Evolutionary conservation across 1,284 basidiomycete species (phyloP).

Genomic region (Clitocybe nebularis): DNA sequence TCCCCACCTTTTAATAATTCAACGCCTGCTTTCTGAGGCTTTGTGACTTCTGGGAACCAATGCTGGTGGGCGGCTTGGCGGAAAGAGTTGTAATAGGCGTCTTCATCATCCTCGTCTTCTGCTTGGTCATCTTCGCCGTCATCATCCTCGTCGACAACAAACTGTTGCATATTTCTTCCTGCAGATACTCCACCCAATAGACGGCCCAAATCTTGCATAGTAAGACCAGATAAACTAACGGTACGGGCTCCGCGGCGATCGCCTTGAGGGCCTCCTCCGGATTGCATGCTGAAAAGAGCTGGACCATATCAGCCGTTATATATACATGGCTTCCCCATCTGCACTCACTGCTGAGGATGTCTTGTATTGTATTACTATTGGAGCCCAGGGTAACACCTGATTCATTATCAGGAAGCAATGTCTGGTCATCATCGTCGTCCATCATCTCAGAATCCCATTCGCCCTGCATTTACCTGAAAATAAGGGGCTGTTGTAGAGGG

Average conservation of each 20-base stretch:
- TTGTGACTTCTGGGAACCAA: constrained; percentile 51
- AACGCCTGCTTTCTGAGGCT: constrained; percentile 70
- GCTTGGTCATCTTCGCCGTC: constrained; percentile 37
- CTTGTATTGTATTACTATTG: constrained; percentile 17
- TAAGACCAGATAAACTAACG: constrained; percentile 27
- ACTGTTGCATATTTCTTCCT: constrained; percentile 8
- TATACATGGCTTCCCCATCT: background rate
- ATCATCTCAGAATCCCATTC: constrained; percentile 23
- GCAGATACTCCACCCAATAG: constrained; percentile 19
- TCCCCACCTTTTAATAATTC: constrained; percentile 78
- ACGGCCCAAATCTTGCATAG: constrained; percentile 25
- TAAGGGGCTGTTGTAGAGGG: constrained; percentile 4
- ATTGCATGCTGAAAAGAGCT: constrained; percentile 43
- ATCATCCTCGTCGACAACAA: constrained; percentile 22
- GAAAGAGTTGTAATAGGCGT: constrained; percentile 26
- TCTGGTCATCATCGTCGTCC: constrained; percentile 22
- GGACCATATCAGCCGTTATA: constrained; percentile 1
- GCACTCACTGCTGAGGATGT: constrained; percentile 35
- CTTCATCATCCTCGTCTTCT: constrained; percentile 36
- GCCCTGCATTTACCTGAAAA: constrained; percentile 17
- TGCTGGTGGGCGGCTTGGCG: constrained; percentile 15
- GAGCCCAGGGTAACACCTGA: background rate
- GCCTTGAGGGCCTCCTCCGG: constrained; percentile 16
- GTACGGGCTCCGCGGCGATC: constrained; percentile 8
- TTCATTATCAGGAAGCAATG: constrained; percentile 3